Evolutionary conservation across 208 protist species (phyloP).

Genomic region (Leptomonas pyrrhocoris): DNA sequence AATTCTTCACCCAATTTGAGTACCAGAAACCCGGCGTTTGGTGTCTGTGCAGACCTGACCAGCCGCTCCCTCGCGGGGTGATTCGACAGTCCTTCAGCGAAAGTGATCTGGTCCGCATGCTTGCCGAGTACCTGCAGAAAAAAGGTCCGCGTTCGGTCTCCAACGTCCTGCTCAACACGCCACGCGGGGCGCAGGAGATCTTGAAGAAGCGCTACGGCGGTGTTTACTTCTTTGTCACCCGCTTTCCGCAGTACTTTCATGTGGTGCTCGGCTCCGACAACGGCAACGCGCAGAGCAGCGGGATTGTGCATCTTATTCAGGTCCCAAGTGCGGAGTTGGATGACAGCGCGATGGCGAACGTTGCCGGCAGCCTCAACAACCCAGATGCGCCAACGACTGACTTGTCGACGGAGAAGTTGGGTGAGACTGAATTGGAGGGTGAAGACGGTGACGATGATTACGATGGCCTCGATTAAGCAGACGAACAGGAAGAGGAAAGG

Average conservation of each 20-base stretch:
- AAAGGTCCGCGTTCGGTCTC: conserved; percentile 43
- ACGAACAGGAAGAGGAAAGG: no score
- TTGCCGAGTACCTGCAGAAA: conserved; percentile 78
- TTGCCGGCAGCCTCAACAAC: conserved; percentile 4
- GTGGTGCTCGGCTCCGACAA: conserved; percentile 74
- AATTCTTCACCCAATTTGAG: conserved; percentile 89
- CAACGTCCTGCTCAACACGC: conserved; percentile 64
- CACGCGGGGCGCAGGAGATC: conserved; percentile 77
- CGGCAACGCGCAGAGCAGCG: conserved; percentile 65
- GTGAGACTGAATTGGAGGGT: no score
- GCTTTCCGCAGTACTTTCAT: conserved; percentile 83
- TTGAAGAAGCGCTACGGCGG: conserved; percentile 76
- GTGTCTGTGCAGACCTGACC: conserved; percentile 72
- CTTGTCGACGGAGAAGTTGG: conserved; percentile 13
- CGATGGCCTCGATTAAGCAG: conserved; percentile 21
- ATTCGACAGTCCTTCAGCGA: conserved; percentile 81
- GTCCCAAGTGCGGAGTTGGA: conserved; percentile 40
- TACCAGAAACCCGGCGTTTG: conserved; percentile 70
- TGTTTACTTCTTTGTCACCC: conserved; percentile 75
- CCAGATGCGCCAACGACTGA: conserved; percentile 18
- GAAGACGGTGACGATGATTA: conserved; percentile 36
- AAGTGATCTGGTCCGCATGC: conserved; percentile 74
- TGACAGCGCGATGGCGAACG: conserved; percentile 26
- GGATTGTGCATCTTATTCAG: conserved; percentile 79
- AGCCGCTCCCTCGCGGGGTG: conserved; percentile 81